A percentile compares a stretch with the other conserved stretches of the same genome.
Conservation (phyloP, 169 alveolate species). For the Plasmodium coatneyi region DNA sequence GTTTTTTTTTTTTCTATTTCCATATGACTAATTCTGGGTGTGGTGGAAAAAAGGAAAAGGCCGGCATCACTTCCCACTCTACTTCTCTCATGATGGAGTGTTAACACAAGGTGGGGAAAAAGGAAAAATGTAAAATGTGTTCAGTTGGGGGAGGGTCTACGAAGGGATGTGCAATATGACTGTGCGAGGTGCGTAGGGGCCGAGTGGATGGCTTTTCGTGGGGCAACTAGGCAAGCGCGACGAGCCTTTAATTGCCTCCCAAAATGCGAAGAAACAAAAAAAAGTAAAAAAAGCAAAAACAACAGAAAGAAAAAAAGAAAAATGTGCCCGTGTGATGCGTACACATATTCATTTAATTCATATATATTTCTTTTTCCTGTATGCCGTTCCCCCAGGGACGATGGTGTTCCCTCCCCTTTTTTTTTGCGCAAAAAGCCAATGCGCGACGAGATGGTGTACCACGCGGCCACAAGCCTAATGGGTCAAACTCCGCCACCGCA, state of each 20-base stretch:
- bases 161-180: too few species aligned
- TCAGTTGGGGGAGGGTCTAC: too few species aligned
- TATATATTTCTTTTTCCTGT: not conserved
- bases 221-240: too few species aligned
- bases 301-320: too few species aligned
- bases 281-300: too few species aligned
- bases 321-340: not conserved
- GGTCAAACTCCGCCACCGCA: not conserved
- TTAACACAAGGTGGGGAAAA: not conserved
- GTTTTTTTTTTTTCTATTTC: too few species aligned
- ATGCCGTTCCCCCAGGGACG: not conserved
- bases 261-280: not conserved
- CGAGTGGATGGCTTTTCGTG: too few species aligned
- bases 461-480: not conserved
- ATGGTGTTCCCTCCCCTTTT: not conserved
- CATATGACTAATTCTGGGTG: not conserved
- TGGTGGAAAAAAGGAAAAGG: not conserved
- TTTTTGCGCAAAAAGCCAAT: not conserved
- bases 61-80: not conserved
- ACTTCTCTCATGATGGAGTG: not conserved
- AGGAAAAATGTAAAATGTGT: too few species aligned
- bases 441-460: not conserved
- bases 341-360: not conserved
- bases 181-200: too few species aligned
- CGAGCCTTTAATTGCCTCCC: not conserved